Base-by-base conservation (phyloP, 2,329 filamentous ascomycete genomes). In the Colletotrichum shisoi region DNA sequence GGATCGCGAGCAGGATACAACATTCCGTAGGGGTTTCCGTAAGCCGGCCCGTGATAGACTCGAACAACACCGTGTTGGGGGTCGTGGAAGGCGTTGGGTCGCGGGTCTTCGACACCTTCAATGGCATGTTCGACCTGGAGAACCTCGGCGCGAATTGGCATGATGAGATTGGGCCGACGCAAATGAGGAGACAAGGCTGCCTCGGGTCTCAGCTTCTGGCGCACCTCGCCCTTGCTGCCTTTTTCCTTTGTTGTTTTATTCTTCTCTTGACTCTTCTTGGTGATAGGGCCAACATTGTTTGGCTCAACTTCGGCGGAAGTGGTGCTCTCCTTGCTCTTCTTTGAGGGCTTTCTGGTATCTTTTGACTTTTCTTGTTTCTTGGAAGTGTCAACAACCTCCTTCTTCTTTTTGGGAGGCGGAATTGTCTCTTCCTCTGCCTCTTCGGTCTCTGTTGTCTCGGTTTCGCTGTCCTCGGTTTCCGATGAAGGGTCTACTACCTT, bases 11-110 rank as follows among this genome's bases (percentile, higher is more conserved):
- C 74, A 2, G 84, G 83, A 71, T 87, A 84, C n/a, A 85, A 71
- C 2, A 76, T 73, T 1, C 79, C 79, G 27, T 79, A 76, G 27
- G 82, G 80, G 69, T 85, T 85, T 4, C 85, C 85, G 71, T 86
- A 88, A 0, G 79, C 76, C 3, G 82, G 81, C 0, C 85, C 86
- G 69, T 88, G 83, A 69, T 88, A 88, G 31, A 88, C 81, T 15
- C 85, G 83, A 57, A 86, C 78, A 21, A 85, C 74, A 39, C 84
- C 82, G 69, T 81, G 79, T 52, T 79, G 77, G n/a, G 78, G 73
- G 71, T 89, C 85, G 71, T 83, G 84, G 72, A 85, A 89, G 48
- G 86, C 84, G 71, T 89, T 89, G 13, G 86, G 87, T 2, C 79
- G 79, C 9, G 86, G 86, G 69, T 88, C 85, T 49, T 81, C 76